Evolutionary conservation across 257 asterid species (phyloP).

Genomic region (Salvia splendens): DNA sequence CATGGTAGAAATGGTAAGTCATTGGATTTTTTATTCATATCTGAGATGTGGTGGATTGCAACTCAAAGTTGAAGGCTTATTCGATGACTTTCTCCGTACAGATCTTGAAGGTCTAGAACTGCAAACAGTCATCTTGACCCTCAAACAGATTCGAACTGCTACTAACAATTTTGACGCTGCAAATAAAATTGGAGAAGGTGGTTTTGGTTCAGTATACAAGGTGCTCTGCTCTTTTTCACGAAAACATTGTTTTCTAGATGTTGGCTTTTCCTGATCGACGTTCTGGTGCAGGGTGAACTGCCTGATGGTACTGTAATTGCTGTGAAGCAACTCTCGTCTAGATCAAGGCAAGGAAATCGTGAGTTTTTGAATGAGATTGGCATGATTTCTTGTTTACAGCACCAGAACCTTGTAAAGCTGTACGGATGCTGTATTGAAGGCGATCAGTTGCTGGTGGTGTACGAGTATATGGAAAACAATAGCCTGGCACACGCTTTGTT

Average conservation of each 20-base stretch:
- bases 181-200: conserved; percentile 94
- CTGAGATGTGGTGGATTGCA: neutral
- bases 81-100: conserved; percentile 35
- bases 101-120: conserved; percentile 64
- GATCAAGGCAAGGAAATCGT: conserved; percentile 83
- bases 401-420: conserved; percentile 84
- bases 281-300: conserved; percentile 58
- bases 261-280: conserved; percentile 23
- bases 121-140: conserved; percentile 65
- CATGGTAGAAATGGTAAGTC: conserved; percentile 47
- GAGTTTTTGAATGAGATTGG: conserved; percentile 84
- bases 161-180: conserved; percentile 71
- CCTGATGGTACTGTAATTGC: conserved; percentile 76
- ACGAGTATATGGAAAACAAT: conserved; percentile 86
- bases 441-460: conserved; percentile 72
- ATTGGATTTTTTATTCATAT: conserved; percentile 3
- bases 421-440: conserved; percentile 86
- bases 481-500: conserved; percentile 76
- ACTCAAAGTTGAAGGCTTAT: neutral
- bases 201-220: conserved; percentile 95
- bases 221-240: conserved; percentile 32
- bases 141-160: conserved; percentile 83
- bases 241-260: neutral
- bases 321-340: conserved; percentile 79
- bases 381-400: conserved; percentile 80